Evolutionary conservation across 129 eudicot genomes (phyloP), one percentile per base, ranked within the genome.

Genomic region (Chrysanthemum lavandulifolium): DNA sequence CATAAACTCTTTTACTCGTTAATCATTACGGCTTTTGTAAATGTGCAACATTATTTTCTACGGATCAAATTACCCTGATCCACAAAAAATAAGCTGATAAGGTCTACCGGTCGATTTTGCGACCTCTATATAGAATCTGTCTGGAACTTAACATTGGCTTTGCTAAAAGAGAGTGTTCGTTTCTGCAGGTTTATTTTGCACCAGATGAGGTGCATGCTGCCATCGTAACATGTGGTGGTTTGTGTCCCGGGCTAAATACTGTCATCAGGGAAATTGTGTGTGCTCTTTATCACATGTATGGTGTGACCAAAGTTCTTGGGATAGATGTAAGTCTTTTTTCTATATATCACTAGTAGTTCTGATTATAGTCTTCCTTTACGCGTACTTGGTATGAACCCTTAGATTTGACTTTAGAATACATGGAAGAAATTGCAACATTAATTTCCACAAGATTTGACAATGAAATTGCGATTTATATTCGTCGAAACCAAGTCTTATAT

Each of bases 181-280:
- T 66, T 47, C 21, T 45, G 73, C 90, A 92, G 98, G 96, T 92
- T 70, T 89, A 87, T 76, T 92, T 89, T 80, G 75, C 84, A 61
- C 78, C 96, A 23, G 98, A 85, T 73, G 98, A 92, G 78, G 98
- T 92, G 85, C 80, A 73, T 78, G 96, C 98, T 43, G 90, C 94
- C 65, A 87, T 89, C 60, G 96, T 89, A 49, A 92, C 96, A 67
- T 92, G 98, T 50, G 98, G 98, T 43, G 95, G 96, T 78, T 83
- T 92, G 71, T 92, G 96, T 77, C 98, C 98, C 18, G 96, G 97
- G 21, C 75, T n/a, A 14, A 92, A 92, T 80, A 92, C 97, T 1
- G 97, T 92, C 76, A 89, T 92, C 76, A 89, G 98, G 83, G 98
- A 92, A 83, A 83, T 89, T 60, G 96, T 89, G 13, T 89, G 95